phyloP scores from a whole-genome alignment of 1,284 basidiomycete species.

The Rhodofomes roseus region DNA sequence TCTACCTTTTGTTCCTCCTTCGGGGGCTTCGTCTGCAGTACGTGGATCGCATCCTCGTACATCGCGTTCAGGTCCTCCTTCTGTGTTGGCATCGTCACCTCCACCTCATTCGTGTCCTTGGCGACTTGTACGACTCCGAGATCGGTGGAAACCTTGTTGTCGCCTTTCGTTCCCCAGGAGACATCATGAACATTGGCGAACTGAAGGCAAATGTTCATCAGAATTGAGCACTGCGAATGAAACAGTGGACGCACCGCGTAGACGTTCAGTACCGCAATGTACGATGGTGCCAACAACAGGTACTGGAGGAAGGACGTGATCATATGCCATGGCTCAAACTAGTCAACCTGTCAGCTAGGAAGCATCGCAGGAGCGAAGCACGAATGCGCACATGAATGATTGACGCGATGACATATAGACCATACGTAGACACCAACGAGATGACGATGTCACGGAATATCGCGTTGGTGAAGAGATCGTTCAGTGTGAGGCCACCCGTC shows the following conservation, averaged over 20 bases:
- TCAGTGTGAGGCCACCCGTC: slow-evolving; percentile 43
- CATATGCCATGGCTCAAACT: slow-evolving; percentile 92
- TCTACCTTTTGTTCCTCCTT: slow-evolving; percentile 65
- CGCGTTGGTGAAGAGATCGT: slow-evolving; percentile 65
- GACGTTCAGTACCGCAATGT: slow-evolving; percentile 88
- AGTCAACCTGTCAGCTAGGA: background rate
- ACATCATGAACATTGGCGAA: slow-evolving; percentile 88
- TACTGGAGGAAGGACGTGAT: slow-evolving; percentile 95
- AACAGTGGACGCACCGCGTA: slow-evolving; percentile 57
- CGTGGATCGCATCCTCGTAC: slow-evolving; percentile 82
- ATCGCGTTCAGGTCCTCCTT: slow-evolving; percentile 85
- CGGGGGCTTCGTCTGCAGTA: slow-evolving; percentile 71
- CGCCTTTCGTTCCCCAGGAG: slow-evolving; percentile 90
- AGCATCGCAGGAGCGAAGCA: background rate
- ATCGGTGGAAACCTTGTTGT: slow-evolving; percentile 82
- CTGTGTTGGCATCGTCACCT: slow-evolving; percentile 75
- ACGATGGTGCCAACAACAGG: slow-evolving; percentile 87
- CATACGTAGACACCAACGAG: slow-evolving; percentile 82
- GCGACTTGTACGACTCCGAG: slow-evolving; percentile 72
- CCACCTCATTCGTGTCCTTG: slow-evolving; percentile 69
- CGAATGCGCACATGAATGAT: slow-evolving; percentile 77
- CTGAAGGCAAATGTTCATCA: slow-evolving; percentile 29
- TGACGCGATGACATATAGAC: slow-evolving; percentile 79
- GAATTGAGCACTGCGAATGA: background rate
- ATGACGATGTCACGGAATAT: slow-evolving; percentile 87